phyloP scores from a whole-genome alignment of 1,284 basidiomycete genomes.

The Cryptococcus neoformans region DNA sequence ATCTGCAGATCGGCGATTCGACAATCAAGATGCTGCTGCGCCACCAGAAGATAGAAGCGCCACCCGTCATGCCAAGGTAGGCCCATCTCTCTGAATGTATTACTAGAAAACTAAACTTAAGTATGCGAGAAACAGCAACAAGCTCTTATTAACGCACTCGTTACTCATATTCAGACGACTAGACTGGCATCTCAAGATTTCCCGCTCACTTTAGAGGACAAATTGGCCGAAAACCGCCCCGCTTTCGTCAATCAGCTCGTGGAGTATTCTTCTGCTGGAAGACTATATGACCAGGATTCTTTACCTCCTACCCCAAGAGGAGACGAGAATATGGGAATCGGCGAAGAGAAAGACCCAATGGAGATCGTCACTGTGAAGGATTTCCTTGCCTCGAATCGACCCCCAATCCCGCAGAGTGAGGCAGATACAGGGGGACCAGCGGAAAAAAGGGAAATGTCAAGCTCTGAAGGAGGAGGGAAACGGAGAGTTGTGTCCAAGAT shows the following conservation, averaged over 20 bases:
- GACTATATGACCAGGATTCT: conserved; percentile 29
- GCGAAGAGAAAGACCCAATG: conserved; percentile 12
- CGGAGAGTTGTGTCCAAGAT: conserved; percentile 19
- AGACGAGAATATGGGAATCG: background rate
- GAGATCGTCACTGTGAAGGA: conserved; percentile 30
- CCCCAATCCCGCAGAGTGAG: background rate
- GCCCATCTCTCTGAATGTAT: no score
- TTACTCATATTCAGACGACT: conserved; percentile 10
- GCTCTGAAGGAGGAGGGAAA: conserved; percentile 11
- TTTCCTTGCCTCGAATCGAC: conserved; percentile 16
- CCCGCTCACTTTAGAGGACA: conserved; percentile 14
- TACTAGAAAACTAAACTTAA: conserved; percentile 1
- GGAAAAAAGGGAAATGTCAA: conserved; percentile 1
- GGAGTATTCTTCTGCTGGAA: conserved; percentile 20
- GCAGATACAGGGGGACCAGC: background rate
- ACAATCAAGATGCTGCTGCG: conserved; percentile 21
- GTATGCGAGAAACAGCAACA: conserved; percentile 10
- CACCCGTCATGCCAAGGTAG: background rate
- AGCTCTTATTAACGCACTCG: conserved; percentile 17
- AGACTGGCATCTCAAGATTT: conserved; percentile 27
- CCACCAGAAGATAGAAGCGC: conserved; percentile 1
- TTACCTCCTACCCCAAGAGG: conserved; percentile 20
- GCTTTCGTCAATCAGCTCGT: conserved; percentile 21
- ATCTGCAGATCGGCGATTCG: conserved; percentile 17
- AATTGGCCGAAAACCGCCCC: conserved; percentile 11